Evolutionary conservation across 2,329 filamentous ascomycete genomes (phyloP), one percentile per base, ranked within the genome.

Genomic region (Pseudodiploospora longispora): DNA sequence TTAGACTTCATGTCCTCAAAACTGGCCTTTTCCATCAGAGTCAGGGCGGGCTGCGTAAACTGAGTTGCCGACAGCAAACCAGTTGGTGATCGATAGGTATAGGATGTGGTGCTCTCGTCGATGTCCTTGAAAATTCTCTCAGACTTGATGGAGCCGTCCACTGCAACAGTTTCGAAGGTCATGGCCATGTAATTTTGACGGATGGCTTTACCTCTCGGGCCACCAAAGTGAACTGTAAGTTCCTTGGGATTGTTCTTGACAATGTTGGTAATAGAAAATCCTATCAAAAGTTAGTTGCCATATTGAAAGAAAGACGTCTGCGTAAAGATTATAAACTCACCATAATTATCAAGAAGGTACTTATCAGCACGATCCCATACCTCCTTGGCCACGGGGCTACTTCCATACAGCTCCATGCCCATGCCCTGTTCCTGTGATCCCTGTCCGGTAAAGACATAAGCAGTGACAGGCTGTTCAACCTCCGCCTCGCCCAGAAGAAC

Each of bases 41-140:
- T 98, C 56, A 98, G 74, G 41, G 93, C 93, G 31, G 93, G 93
- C 69, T 98, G 93, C 0, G 93, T 98, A 74, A 98, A 98, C 63
- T 98, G 93, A 4, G 93, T 98, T 4, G 94, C 93, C 33, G 93
- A 98, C 34, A 98, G 78, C 43, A 98, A 78, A 59, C 93, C 93
- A 3, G 87, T 94, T 2, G 93, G 93, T 9, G 93, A 98, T 47
- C 86, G 81, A 75, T 97, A 98, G 2, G 93, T 98, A 75, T 98
- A 98, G 0, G 87, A 97, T 5, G 86, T 87, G 2, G 91, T 97
- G 61, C 76, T 83, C 69, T 97, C 93, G 58, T 85, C 80, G 57
- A 98, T 90, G 59, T 95, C 90, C 74, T 98, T 97, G 79, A 98
- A 98, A 62, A 98, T 98, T 70, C 91, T 95, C 75, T 98, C 93